phyloP scores from a whole-genome alignment of 2,329 filamentous ascomycete species.

The Colletotrichum cereale region DNA sequence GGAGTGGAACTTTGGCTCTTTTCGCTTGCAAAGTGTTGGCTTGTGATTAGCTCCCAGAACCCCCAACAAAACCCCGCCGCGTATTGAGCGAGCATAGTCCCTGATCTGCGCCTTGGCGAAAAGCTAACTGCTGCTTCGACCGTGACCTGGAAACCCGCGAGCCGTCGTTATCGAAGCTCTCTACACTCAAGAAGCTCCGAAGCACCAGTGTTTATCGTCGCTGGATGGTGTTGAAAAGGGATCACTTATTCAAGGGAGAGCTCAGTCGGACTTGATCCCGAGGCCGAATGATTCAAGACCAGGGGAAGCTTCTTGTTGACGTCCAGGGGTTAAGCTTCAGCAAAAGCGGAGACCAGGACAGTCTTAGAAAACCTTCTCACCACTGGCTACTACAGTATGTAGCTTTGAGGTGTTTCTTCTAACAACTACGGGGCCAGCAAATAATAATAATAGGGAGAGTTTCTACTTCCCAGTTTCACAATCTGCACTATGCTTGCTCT shows the following conservation, averaged over 20 bases:
- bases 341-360: not conserved
- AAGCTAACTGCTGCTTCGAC: not conserved
- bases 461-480: not conserved
- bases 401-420: not conserved
- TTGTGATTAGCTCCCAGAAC: not conserved
- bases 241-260: not conserved
- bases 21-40: not conserved
- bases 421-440: not conserved
- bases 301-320: not conserved
- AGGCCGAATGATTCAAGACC: not conserved
- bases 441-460: not conserved
- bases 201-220: not conserved
- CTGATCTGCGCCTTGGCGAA: not conserved
- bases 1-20: conserved; percentile 3
- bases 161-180: not conserved
- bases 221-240: not conserved
- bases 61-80: conserved; percentile 1
- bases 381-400: not conserved
- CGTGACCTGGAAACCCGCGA: too few species aligned
- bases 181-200: too few species aligned
- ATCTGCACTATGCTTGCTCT: too few species aligned
- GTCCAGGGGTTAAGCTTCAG: conserved; percentile 3
- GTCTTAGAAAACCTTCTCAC: conserved; percentile 2
- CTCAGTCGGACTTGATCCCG: not conserved
- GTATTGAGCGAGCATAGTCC: not conserved